Evolutionary conservation across 148 eudicot genomes (phyloP), one percentile per base, ranked within the genome.

Genomic region (Amaranthus hypochondriacus): DNA sequence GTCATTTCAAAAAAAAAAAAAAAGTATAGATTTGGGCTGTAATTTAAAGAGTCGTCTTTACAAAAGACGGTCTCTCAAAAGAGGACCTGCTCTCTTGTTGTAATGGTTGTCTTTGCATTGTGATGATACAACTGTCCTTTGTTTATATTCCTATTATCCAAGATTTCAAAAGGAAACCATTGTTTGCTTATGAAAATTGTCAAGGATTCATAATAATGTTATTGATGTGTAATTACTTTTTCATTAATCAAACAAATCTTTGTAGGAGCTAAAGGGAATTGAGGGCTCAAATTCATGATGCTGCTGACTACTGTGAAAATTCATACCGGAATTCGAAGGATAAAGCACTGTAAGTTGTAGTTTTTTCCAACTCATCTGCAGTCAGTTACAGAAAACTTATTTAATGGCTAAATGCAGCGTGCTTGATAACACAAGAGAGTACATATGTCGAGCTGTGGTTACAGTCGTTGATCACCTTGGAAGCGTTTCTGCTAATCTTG

Each of bases 391-490:
- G 6, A 7, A 21, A 42, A 12, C 4, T 72, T 15, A 21, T 7
- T 68, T 1, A 28, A 9, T 2, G 15, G 7, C 28, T 63, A 1
- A 18, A 56, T 78, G 78, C 85, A 91, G 97, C 10, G 89, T 91
- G 48, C 5, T 91, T 82, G 88, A 86, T 58, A 87, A 83, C 79
- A 86, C 97, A 10, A 91, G 80, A 66, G 97, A 91, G 81, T 91
- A 91, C 77, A 71, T 91, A 39, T 84, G 86, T 79, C 81, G 73
- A 66, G 92, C 93, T 54, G 84, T 87, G 10, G 88, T 89, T 7
- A 86, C 92, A 51, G 82, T 92, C 10, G 86, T 89, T 59, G 97
- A 92, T 82, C 94, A 88, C 81, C 83, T 92, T 8, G 94, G 97
- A 48, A 74, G 80, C 21, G 90, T 85, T 69, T 87, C 97, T 11